Evolutionary conservation across 2,329 filamentous ascomycete species (phyloP).

Genomic region (Zopfia rhizophila): DNA sequence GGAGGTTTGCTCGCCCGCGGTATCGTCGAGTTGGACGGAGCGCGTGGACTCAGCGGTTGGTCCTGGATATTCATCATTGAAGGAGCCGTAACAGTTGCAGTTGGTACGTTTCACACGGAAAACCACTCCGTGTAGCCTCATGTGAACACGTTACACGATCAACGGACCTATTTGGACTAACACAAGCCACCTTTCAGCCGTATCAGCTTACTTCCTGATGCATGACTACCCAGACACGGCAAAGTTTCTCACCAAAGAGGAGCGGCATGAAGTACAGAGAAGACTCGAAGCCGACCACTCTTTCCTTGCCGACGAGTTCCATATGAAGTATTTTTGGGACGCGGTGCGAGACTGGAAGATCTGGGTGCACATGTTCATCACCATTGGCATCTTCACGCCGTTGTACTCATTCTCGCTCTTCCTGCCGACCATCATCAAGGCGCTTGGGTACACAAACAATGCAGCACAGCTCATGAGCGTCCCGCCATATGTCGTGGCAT

Average conservation of each 20-base stretch:
- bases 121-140: conserved; percentile 5
- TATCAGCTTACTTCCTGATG: conserved; percentile 62
- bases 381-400: conserved; percentile 43
- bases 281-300: conserved; percentile 34
- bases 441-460: conserved; percentile 67
- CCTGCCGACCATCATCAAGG: conserved; percentile 69
- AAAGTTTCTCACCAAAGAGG: conserved; percentile 64
- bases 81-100: conserved; percentile 29
- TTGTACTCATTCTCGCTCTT: conserved; percentile 55
- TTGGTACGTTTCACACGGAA: conserved; percentile 30
- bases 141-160: conserved; percentile 4
- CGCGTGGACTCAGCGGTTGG: conserved; percentile 49
- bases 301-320: conserved; percentile 35
- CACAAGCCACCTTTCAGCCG: conserved; percentile 36
- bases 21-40: conserved; percentile 69
- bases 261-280: conserved; percentile 52
- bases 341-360: conserved; percentile 49
- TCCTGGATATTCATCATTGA: conserved; percentile 44
- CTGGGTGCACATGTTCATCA: conserved; percentile 48
- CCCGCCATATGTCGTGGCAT: conserved; percentile 67
- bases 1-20: conserved; percentile 66
- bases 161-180: conserved; percentile 14
- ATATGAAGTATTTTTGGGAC: conserved; percentile 37
- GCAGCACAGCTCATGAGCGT: conserved; percentile 71
- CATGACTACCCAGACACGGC: conserved; percentile 68